Evolutionary conservation across 331 rosid genomes (phyloP).

Genomic region (Cydonia oblonga): DNA sequence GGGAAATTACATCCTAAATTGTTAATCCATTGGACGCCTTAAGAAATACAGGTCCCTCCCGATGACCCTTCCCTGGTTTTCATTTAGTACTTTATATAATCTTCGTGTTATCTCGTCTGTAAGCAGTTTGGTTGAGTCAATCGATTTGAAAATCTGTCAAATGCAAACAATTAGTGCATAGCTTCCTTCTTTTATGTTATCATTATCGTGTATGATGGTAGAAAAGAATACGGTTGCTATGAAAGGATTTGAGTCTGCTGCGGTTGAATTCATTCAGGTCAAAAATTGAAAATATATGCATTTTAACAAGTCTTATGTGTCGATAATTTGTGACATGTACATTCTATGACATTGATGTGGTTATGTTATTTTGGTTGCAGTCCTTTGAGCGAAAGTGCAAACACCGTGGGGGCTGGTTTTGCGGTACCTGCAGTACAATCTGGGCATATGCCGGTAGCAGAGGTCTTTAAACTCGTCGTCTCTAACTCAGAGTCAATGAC

Average conservation of each 20-base stretch:
- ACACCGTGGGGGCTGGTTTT: constrained; percentile 53
- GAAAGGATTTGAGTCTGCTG: not conserved
- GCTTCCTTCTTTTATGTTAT: not conserved
- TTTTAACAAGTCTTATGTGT: no score
- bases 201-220: not conserved
- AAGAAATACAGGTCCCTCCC: not conserved
- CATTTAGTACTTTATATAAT: no score
- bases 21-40: not conserved
- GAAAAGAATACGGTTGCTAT: not conserved
- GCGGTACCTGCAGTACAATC: constrained; percentile 63
- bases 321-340: not conserved
- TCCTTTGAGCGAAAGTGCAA: constrained; percentile 77
- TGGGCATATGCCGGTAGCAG: constrained; percentile 64
- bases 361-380: constrained; percentile 32
- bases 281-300: not conserved
- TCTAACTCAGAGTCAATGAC: constrained; percentile 60
- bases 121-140: not conserved
- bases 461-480: constrained; percentile 54
- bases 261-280: not conserved
- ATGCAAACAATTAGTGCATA: not conserved
- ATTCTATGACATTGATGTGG: no score
- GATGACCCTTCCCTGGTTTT: not conserved
- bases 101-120: not conserved
- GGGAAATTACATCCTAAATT: not conserved
- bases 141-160: not conserved